Evolutionary conservation across 495 filamentous ascomycete species (phyloP), one percentile per base, ranked within the genome.

Genomic region (Xylaria bambusicola): DNA sequence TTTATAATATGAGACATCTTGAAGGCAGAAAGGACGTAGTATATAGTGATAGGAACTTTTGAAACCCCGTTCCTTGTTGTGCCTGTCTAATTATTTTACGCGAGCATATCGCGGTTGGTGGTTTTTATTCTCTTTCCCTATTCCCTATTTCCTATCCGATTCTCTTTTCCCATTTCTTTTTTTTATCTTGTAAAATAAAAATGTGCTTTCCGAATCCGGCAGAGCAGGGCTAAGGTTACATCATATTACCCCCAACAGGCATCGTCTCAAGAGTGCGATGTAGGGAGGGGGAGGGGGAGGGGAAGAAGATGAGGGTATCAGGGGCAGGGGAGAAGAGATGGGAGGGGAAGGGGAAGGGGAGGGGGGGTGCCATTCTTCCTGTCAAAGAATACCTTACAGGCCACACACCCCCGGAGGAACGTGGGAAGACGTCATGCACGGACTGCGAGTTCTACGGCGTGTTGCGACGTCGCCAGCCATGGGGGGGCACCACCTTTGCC

Each of bases 391-490:
- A 23, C 9, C 7, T 26, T 12, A 52, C 50, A 53, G 50, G 33
- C 5, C 12, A 29, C 24, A 18, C 31, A 23, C 18, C 20, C 20
- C 50, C 9, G 20, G 50, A 24, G n/a, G 50, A 53, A 53, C 50
- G 50, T 53, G 50, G 50, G 33, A 40, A 35, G 50, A 53, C 50
- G 50, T 41, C 50, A 53, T 53, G 50, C 50, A 53, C 36, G 50
- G 50, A 41, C 50, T 3, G 1, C 7, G 35, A 20, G 24, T 26
- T 27, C 50, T 26, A 35, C 50, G 33, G 50, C 21, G 50, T 35
- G 36, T 35, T 40, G 10, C 50, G 36, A 53, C 33, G 50, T 53
- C 50, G 50, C 50, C 50, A 52, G 38, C 33, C 33, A n/a, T n/a
- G n/a, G n/a, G n/a, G n/a, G n/a, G n/a, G n/a, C 20, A 20, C 3